A percentile compares a stretch with the other conserved stretches of the same genome.
These are phyloP conservation scores for Phaeosphaeria sp. DNA, from an alignment of 2,329 filamentous ascomycete genomes.

Conservation along the genomic window DNA sequence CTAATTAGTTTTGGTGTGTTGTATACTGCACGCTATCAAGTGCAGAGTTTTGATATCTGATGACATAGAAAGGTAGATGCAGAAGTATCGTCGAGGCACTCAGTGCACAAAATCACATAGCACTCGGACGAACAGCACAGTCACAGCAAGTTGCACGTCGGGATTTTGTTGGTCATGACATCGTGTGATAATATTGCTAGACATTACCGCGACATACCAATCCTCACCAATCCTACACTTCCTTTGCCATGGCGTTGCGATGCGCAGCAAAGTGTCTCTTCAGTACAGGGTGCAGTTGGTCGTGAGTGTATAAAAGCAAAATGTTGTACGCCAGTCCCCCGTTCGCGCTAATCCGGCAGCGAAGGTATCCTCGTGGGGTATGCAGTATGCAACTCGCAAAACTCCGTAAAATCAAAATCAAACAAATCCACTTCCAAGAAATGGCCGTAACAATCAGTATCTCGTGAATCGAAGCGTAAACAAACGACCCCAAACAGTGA, in stretches of 20 bases:
- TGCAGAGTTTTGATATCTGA: too few relatives aligned
- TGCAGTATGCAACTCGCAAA: conserved; percentile 35
- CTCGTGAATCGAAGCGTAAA: conserved; percentile 9
- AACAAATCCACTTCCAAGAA: conserved; percentile 11
- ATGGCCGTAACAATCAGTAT: conserved; percentile 4
- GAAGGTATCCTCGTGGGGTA: conserved; percentile 38
- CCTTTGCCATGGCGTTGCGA: not conserved
- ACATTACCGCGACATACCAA: not conserved
- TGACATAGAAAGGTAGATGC: too few relatives aligned
- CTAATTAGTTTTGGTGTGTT: too few relatives aligned
- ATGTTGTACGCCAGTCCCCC: conserved; percentile 33
- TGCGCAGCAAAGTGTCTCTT: not conserved
- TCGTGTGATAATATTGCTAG: conserved; percentile 2
- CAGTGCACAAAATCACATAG: too few relatives aligned
- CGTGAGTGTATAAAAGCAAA: conserved; percentile 13
- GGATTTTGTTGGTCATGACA: not conserved
- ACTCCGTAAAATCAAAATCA: conserved; percentile 15
- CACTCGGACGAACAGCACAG: too few relatives aligned
- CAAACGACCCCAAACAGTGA: conserved; percentile 1
- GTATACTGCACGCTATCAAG: too few relatives aligned
- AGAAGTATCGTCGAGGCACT: too few relatives aligned
- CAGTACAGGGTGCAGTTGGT: not conserved
- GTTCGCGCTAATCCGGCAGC: conserved; percentile 36
- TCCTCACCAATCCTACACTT: not conserved
- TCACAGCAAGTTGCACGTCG: not conserved